Evolutionary conservation across 2,329 filamentous ascomycete genomes (phyloP).

Genomic region (Mycogone perniciosa): DNA sequence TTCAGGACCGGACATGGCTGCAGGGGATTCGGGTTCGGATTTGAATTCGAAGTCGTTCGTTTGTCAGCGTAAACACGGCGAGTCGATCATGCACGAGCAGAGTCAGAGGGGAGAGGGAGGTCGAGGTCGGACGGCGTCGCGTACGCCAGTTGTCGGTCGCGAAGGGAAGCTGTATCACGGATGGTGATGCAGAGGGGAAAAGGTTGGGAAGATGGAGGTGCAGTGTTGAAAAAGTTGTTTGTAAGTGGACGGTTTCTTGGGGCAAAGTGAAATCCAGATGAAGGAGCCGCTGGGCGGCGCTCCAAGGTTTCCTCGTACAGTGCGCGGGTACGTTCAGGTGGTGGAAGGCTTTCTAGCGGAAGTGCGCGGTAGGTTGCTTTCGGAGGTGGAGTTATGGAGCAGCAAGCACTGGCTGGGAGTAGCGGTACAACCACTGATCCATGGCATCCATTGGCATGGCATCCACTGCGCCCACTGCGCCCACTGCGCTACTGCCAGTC

Average conservation of each 20-base stretch:
- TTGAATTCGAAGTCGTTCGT: conserved; percentile 1
- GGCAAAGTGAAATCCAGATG: conserved; percentile 8
- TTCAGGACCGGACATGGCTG: conserved; percentile 46
- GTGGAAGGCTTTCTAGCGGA: neutral
- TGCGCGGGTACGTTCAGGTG: neutral
- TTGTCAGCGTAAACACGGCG: neutral
- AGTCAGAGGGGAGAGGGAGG: conserved; percentile 1
- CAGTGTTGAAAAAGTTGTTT: conserved; percentile 6
- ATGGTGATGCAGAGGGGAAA: conserved; percentile 3
- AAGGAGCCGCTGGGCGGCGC: conserved; percentile 9
- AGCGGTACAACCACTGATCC: neutral
- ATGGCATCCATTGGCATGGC: no score
- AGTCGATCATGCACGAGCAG: conserved; percentile 6
- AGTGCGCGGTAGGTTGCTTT: neutral
- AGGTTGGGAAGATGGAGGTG: conserved; percentile 2
- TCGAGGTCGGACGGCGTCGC: conserved; percentile 12
- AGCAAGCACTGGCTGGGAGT: neutral
- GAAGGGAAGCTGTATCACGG: neutral
- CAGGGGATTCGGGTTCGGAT: conserved; percentile 8
- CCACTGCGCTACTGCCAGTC: no score
- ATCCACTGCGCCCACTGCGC: no score
- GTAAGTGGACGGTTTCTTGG: conserved; percentile 9
- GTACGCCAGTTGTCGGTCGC: conserved; percentile 10
- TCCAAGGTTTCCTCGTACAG: neutral
- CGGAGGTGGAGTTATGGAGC: neutral